Evolutionary conservation across 2,329 filamentous ascomycete species (phyloP), one percentile per base, ranked within the genome.

Genomic region (Hypomyces rosellus): DNA sequence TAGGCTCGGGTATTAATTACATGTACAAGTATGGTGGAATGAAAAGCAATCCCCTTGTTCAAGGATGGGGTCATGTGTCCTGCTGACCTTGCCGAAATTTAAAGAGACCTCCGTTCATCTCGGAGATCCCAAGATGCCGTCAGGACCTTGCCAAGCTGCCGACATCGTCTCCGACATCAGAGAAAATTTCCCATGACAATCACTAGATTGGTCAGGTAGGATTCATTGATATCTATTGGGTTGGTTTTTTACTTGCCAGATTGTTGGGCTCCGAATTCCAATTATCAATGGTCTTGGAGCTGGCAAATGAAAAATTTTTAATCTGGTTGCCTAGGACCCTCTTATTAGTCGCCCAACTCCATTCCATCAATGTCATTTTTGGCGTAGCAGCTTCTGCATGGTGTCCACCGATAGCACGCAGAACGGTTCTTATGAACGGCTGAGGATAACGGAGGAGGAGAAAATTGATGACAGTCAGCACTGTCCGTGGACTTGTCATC

Each of bases 291-390:
- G 12, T 22, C 14, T 30, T 43, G 18, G 34, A 22, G 15, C 33
- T 43, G 38, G 37, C 42, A 46, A 46, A 36, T n/a, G 43, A 50
- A 50, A 50, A 50, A 13, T 50, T 50, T 50, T 50, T 38, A n/a
- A 50, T 50, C 14, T 46, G 45, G 49, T 44, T 50, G 49, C 49
- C 49, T 50, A 37, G 49, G 39, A 42, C 49, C 49, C 20, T 20
- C 12, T 37, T 50, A 42, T 50, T 50, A 16, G 36, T 30, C 25
- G 25, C 36, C 36, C 36, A 38, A 16, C 43, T 50, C 48, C 48
- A 40, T 43, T 41, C 37, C 49, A 46, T 36, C 49, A 20, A 30
- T 39, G 44, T 14, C 40, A 45, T 50, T 30, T 30, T 30, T 30
- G 48, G 48, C 41, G 48, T 50, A 30, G 48, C 16, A 36, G 44